phyloP scores from a whole-genome alignment of 768 basidiomycete species.

The Kwoniella mangroviensis region DNA sequence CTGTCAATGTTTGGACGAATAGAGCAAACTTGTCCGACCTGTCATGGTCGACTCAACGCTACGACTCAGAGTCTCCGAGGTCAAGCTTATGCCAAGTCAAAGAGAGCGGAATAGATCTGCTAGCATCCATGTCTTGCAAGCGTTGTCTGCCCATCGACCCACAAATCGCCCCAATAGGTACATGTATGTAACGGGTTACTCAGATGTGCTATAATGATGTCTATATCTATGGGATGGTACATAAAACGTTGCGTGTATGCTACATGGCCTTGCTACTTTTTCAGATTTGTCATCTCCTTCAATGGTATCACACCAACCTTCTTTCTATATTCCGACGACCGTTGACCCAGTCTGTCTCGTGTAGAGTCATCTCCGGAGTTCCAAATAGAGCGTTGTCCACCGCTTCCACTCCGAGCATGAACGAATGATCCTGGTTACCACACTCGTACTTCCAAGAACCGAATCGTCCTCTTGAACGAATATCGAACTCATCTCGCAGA shows the following conservation, averaged over 20 bases:
- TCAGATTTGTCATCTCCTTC: too few species aligned
- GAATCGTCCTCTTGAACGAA: conserved; percentile 57
- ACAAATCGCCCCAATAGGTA: not conserved
- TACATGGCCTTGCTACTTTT: not conserved
- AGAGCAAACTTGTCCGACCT: not conserved
- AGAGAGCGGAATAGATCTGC: too few species aligned
- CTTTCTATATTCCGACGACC: conserved; percentile 52
- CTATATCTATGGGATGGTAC: not conserved
- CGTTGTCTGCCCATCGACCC: too few species aligned
- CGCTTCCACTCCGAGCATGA: conserved; percentile 59
- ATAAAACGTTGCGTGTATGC: not conserved
- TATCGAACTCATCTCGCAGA: conserved; percentile 53
- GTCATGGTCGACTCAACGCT: not conserved
- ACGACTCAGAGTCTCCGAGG: too few species aligned
- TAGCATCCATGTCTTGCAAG: too few species aligned
- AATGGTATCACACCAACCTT: conserved; percentile 10
- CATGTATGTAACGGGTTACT: not conserved
- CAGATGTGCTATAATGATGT: conserved; percentile 4
- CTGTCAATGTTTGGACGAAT: conserved; percentile 46
- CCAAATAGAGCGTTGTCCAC: conserved; percentile 55
- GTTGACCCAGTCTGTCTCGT: conserved; percentile 56
- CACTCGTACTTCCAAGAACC: conserved; percentile 50
- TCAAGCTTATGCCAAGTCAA: too few species aligned
- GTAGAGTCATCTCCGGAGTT: conserved; percentile 49
- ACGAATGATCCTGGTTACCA: conserved; percentile 53